Conservation (phyloP, 2,329 filamentous ascomycete species). For the Madurella mycetomatis region DNA sequence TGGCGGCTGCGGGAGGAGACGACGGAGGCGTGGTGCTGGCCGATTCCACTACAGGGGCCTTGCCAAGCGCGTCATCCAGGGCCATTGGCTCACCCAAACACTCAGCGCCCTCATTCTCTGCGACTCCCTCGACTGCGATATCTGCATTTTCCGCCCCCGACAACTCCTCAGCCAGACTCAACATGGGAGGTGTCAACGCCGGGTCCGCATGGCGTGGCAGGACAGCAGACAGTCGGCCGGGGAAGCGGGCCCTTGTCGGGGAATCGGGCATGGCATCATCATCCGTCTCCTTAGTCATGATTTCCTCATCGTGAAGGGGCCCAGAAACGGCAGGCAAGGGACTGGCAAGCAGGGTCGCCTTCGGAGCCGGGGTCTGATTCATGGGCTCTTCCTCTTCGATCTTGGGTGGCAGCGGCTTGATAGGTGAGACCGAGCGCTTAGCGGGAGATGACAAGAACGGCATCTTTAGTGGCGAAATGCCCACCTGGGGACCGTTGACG, state of each 20-base stretch:
- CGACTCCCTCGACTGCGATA: background rate
- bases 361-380: slow-evolving; percentile 31
- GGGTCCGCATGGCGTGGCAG: slow-evolving; percentile 33
- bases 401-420: slow-evolving; percentile 13
- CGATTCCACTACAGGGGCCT: background rate
- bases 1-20: slow-evolving; percentile 27
- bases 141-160: background rate
- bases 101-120: background rate
- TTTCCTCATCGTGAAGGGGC: background rate
- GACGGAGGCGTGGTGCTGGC: slow-evolving; percentile 29
- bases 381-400: slow-evolving; percentile 21
- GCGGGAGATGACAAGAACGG: slow-evolving; percentile 46
- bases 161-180: slow-evolving; percentile 4
- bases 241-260: slow-evolving; percentile 30
- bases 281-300: slow-evolving; percentile 13
- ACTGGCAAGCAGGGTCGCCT: slow-evolving; percentile 32
- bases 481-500: slow-evolving; percentile 26
- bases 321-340: slow-evolving; percentile 14
- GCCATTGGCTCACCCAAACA: slow-evolving; percentile 9
- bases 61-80: slow-evolving; percentile 13
- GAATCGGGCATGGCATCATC: slow-evolving; percentile 23
- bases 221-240: slow-evolving; percentile 37
- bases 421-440: slow-evolving; percentile 22
- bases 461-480: slow-evolving; percentile 41
- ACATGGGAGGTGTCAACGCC: slow-evolving; percentile 15